Evolutionary conservation across 2,329 filamentous ascomycete species (phyloP).

Genomic region (Eurotiales sp.): DNA sequence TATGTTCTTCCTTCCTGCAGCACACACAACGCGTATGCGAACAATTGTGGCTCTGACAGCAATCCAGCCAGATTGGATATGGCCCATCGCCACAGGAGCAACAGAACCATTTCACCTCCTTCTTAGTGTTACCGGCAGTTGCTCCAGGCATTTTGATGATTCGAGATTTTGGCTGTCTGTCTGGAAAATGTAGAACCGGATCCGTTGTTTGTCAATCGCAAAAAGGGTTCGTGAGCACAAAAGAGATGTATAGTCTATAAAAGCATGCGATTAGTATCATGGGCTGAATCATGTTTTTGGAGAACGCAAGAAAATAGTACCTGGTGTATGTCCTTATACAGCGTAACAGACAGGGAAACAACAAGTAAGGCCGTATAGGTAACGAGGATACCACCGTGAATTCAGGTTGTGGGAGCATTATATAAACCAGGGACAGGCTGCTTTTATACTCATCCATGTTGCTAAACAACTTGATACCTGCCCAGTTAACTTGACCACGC

Average conservation of each 20-base stretch:
- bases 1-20: neutral
- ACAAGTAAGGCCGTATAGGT: no score
- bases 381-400: no score
- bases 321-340: neutral
- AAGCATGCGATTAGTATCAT: neutral
- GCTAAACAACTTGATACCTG: no score
- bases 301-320: neutral
- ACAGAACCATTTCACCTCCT: slow-evolving; percentile 3
- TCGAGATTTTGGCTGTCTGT: no score
- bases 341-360: no score
- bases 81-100: neutral
- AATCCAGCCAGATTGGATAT: neutral
- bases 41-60: neutral
- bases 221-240: neutral
- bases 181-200: neutral
- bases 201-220: neutral
- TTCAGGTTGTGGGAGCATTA: neutral
- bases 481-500: neutral
- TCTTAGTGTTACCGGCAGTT: neutral
- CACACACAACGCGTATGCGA: neutral
- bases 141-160: neutral
- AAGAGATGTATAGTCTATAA: neutral
- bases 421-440: no score
- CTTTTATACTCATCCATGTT: no score
- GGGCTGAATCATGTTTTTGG: neutral